Evolutionary conservation across 208 protist genomes (phyloP).

Genomic region (Trypanosoma cruzi): DNA sequence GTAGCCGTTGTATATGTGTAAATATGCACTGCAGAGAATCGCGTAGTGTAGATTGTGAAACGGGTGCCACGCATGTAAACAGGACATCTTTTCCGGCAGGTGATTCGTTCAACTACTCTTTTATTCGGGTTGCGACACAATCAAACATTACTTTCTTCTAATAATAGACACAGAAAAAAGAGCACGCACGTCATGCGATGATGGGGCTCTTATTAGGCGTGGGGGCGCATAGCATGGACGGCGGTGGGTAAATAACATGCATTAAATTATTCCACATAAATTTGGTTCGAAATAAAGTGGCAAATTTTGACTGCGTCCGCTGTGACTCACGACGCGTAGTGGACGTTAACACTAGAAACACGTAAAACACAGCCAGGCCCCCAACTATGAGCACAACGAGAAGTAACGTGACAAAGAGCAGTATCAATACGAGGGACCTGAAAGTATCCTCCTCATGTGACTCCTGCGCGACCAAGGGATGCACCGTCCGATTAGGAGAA

Average conservation of each 20-base stretch:
- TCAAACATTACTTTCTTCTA: too few relatives aligned
- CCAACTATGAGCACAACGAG: slow-evolving; percentile 60
- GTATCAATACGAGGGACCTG: slow-evolving; percentile 6
- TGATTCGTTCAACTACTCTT: too few relatives aligned
- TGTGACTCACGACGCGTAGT: slow-evolving; percentile 34
- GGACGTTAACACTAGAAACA: slow-evolving; percentile 58
- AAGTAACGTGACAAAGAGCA: slow-evolving; percentile 48
- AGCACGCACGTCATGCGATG: too few relatives aligned
- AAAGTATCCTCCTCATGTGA: slow-evolving; percentile 4
- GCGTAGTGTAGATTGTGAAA: too few relatives aligned
- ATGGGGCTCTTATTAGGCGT: too few relatives aligned
- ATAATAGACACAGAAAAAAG: too few relatives aligned
- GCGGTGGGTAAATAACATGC: slow-evolving; percentile 23
- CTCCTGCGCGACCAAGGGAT: neutral
- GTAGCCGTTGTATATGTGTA: too few relatives aligned
- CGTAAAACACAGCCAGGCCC: slow-evolving; percentile 50
- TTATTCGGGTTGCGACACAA: too few relatives aligned
- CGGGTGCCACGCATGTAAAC: too few relatives aligned
- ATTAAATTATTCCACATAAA: slow-evolving; percentile 26
- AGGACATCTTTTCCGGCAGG: too few relatives aligned
- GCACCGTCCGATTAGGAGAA: neutral
- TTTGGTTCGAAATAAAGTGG: neutral
- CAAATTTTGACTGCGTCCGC: neutral
- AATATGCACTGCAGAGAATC: too few relatives aligned
- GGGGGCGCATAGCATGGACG: slow-evolving; percentile 12